Evolutionary conservation across 257 asterid species (phyloP).

Genomic region (Capsicum baccatum): DNA sequence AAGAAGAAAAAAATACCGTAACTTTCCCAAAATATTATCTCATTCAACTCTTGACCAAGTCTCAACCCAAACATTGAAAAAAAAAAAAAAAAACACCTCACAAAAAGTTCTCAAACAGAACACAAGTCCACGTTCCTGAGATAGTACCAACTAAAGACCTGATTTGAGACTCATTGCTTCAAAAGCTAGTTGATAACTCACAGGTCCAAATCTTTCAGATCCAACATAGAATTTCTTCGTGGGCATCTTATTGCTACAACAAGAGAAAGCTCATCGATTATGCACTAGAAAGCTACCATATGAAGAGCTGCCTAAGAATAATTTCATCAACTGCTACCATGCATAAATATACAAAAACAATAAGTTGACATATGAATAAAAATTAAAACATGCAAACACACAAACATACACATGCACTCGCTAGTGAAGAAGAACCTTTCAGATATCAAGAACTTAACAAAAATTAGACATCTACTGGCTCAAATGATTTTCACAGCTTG

Average conservation of each 20-base stretch:
- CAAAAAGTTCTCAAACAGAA: slow-evolving; percentile 6
- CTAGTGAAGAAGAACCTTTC: neutral
- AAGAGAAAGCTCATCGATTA: neutral
- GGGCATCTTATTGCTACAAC: neutral
- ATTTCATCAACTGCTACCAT: neutral
- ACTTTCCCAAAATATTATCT: neutral
- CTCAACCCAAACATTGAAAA: neutral
- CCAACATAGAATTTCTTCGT: neutral
- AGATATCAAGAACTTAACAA: slow-evolving; percentile 5
- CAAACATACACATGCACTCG: neutral
- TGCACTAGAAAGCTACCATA: neutral
- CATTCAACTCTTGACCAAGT: slow-evolving; percentile 15
- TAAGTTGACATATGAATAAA: neutral
- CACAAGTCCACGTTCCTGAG: slow-evolving; percentile 14
- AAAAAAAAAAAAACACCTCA: neutral
- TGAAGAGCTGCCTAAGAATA: neutral
- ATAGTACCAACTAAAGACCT: neutral
- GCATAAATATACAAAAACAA: slow-evolving; percentile 8
- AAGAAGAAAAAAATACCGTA: neutral
- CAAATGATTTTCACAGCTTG: slow-evolving; percentile 15
- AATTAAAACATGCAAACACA: slow-evolving; percentile 15
- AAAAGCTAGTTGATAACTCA: slow-evolving; percentile 23
- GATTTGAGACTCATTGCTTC: neutral
- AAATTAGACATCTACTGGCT: neutral
- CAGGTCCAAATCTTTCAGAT: neutral